Evolutionary conservation across 1,284 basidiomycete genomes (phyloP), one percentile per base, ranked within the genome.

Genomic region (Serendipita sp.): DNA sequence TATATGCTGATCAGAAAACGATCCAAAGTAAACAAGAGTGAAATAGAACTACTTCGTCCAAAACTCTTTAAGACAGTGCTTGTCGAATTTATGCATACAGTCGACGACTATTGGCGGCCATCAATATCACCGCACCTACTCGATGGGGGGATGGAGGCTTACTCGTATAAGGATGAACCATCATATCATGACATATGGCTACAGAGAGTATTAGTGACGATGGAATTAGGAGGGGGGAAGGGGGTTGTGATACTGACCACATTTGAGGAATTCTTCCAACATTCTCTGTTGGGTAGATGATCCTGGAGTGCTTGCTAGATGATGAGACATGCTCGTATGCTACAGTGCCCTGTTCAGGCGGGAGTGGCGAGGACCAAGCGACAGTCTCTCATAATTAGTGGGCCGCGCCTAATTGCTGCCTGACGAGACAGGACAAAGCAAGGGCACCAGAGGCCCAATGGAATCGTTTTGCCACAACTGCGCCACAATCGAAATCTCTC

Each of bases 21-120:
- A 4, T n/a, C 45, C 26, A 5, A 15, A 49, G 45, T 5, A 8
- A 58, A 12, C 4, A 26, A 58, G 15, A 26, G 22, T 10, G 10
- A 6, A n/a, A 10, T 1, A 8, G 26, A 2, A 22, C 2, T 32
- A 58, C 53, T 10, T 22, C 2, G 17, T 58, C 53, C 53, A 58
- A 35, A n/a, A 58, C 32, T 58, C 53, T n/a, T 6, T 32, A 32
- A 58, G 53, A 32, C 53, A 58, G 22, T 58, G 22, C 8, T 35
- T 29, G 53, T 58, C 53, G 30, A 58, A 58, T 32, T 35, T 58
- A n/a, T 58, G 53, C 53, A 58, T 10, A n/a, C 53, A 58, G 10
- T 58, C 53, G 53, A 58, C 26, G 53, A 58, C 45, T 49, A 8
- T 38, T 5, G 15, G 26, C 45, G 15, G 26, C 45, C 17, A n/a